These are phyloP conservation scores for Barnettozyma californica DNA, from an alignment of 805 yeast species.

Conservation along the genomic window DNA sequence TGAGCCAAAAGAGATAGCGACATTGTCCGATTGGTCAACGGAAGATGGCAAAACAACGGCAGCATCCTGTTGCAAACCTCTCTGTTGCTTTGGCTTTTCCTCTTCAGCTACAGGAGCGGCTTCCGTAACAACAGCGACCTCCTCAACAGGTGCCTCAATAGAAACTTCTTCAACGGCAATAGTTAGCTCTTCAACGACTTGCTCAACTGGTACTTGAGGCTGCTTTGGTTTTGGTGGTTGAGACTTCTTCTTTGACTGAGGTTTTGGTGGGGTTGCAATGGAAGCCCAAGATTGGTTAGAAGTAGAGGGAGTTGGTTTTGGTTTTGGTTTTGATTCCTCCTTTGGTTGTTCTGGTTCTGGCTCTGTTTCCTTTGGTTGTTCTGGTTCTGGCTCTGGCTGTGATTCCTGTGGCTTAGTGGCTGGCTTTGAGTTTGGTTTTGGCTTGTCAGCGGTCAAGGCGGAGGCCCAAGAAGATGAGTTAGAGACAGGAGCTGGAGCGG, in stretches of 20 bases:
- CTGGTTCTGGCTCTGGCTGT: conserved; percentile 14
- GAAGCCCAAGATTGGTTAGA: conserved; percentile 60
- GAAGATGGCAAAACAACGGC: conserved; percentile 52
- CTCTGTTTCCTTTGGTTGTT: conserved; percentile 9
- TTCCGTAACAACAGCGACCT: conserved; percentile 1
- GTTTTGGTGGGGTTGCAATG: conserved; percentile 48
- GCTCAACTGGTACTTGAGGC: conserved; percentile 24
- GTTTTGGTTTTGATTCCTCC: conserved; percentile 12
- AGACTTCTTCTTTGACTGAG: conserved; percentile 22
- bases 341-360: conserved; percentile 13
- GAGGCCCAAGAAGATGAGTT: conserved; percentile 25
- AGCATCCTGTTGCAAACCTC: conserved; percentile 36
- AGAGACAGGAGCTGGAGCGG: conserved; percentile 17
- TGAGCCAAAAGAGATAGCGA: conserved; percentile 62
- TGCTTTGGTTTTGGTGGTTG: conserved; percentile 21
- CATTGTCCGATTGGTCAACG: conserved; percentile 27
- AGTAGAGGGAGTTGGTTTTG: conserved; percentile 23
- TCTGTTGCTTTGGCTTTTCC: conserved; percentile 28
- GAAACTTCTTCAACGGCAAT: conserved; percentile 10
- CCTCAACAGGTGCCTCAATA: conserved; percentile 7
- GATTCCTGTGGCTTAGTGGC: conserved; percentile 10
- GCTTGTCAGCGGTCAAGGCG: conserved; percentile 23
- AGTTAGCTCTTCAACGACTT: conserved; percentile 11
- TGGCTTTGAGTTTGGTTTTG: conserved; percentile 18
- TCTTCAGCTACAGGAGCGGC: conserved; percentile 21